Conservation (phyloP, 208 protist genomes). For the Willaertia magna region DNA sequence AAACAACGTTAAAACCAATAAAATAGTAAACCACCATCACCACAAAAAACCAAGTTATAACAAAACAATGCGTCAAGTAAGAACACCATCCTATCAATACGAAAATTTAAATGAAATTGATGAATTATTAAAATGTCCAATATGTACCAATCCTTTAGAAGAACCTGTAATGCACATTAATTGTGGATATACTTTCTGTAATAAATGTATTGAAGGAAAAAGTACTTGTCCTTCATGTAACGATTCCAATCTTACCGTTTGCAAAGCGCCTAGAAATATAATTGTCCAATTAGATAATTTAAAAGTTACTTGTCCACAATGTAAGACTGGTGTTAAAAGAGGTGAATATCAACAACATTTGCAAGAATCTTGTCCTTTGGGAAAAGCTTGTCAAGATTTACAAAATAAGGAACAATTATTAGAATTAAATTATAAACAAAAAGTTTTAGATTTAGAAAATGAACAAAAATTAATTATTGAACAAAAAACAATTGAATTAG, state of each 20-base stretch:
- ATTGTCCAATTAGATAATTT: background rate
- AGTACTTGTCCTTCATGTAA: background rate
- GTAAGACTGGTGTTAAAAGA: background rate
- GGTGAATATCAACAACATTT: background rate
- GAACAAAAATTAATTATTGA: background rate
- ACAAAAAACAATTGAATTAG: background rate
- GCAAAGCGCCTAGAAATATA: background rate
- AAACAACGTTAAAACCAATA: too few relatives aligned
- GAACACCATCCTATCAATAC: too few relatives aligned
- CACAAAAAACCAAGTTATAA: too few relatives aligned
- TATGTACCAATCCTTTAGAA: background rate
- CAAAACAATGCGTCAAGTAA: too few relatives aligned
- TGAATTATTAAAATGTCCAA: background rate
- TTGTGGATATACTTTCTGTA: background rate
- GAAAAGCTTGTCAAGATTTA: background rate
- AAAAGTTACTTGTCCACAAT: background rate
- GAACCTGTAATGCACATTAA: background rate
- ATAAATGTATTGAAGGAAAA: background rate
- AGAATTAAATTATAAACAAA: background rate
- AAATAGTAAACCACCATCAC: too few relatives aligned
- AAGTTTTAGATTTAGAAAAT: background rate
- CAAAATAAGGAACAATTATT: background rate
- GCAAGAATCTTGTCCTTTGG: background rate
- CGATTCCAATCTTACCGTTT: too few relatives aligned
- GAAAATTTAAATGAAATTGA: background rate